Percentiles rank a stretch among this genome's conserved stretches.
Evolutionary conservation across 345 rosid species (phyloP).

Genomic region (Eucalyptus decipiens): DNA sequence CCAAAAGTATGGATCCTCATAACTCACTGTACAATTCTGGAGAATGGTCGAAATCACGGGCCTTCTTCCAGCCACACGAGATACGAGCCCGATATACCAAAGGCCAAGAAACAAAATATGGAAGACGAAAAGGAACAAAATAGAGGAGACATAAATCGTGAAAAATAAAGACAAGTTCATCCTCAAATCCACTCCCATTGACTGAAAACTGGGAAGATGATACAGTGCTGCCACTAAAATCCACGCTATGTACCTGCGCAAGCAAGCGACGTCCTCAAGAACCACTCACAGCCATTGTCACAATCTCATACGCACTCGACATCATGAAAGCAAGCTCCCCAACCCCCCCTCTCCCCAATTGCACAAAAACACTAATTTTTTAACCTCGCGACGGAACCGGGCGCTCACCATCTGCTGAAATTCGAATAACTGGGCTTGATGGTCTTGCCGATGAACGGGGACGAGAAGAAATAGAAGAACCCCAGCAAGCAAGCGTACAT

Average conservation of each 20-base stretch:
- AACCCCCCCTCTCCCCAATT: not conserved
- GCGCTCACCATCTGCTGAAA: constrained; percentile 79
- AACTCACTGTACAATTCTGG: constrained; percentile 90
- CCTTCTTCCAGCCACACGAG: constrained; percentile 91
- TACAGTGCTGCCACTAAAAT: constrained; percentile 94
- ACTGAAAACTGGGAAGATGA: constrained; percentile 98
- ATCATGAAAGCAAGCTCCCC: not conserved
- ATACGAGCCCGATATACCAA: constrained; percentile 90
- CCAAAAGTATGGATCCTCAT: not conserved
- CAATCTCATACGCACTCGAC: not conserved
- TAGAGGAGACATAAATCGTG: constrained; percentile 76
- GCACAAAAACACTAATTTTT: not conserved
- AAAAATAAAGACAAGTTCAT: constrained; percentile 95
- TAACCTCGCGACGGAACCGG: not conserved
- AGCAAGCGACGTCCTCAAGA: not conserved
- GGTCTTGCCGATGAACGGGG: constrained; percentile 93
- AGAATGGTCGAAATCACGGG: constrained; percentile 87
- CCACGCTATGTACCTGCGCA: constrained; percentile 92
- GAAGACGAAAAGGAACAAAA: constrained; percentile 87
- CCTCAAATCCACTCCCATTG: constrained; percentile 99
- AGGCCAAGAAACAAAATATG: constrained; percentile 85
- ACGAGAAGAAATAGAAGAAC: constrained; percentile 96
- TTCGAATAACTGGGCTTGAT: constrained; percentile 93
- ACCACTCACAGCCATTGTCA: not conserved
- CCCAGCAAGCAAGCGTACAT: constrained; percentile 98